These are phyloP conservation scores for Ustilago tritici DNA, from an alignment of 1,284 basidiomycete genomes.

Conservation along the genomic window DNA sequence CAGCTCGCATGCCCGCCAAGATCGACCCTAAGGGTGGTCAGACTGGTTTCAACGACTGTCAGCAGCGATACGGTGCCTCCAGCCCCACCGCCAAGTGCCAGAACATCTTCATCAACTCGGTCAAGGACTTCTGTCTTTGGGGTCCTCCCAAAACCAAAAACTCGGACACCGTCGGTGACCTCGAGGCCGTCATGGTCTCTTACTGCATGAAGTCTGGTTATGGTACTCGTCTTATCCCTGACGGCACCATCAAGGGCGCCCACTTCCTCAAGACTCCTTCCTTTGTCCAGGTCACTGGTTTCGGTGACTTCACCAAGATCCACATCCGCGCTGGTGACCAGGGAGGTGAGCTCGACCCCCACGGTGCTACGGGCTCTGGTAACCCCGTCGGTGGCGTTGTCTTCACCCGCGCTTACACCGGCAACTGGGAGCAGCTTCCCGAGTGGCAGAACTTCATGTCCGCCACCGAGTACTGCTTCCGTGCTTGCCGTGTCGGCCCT, in stretches of 20 bases:
- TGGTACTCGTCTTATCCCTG: conserved; percentile 79
- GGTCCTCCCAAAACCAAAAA: conserved; percentile 48
- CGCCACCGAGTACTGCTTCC: conserved; percentile 65
- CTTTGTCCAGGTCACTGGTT: conserved; percentile 78
- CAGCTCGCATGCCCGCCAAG: conserved; percentile 60
- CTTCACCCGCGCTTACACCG: conserved; percentile 58
- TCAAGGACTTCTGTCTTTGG: conserved; percentile 67
- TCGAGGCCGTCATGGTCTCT: conserved; percentile 76
- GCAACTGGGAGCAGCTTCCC: conserved; percentile 63
- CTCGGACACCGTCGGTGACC: conserved; percentile 51
- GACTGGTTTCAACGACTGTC: conserved; percentile 66
- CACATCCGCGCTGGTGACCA: conserved; percentile 64
- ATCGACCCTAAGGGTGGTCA: conserved; percentile 58
- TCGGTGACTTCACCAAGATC: conserved; percentile 70
- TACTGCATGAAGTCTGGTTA: conserved; percentile 76
- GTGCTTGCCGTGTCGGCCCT: conserved; percentile 61
- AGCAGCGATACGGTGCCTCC: conserved; percentile 55
- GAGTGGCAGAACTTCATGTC: conserved; percentile 69
- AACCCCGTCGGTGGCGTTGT: conserved; percentile 63
- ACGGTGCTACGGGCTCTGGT: conserved; percentile 63
- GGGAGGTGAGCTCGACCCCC: conserved; percentile 70
- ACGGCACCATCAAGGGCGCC: conserved; percentile 79
- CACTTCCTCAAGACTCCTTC: conserved; percentile 78
- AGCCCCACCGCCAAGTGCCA: conserved; percentile 64
- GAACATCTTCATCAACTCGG: conserved; percentile 67